Percentiles rank a stretch among this genome's conserved stretches.
Evolutionary conservation across 495 filamentous ascomycete species (phyloP).

Genomic region (Penicillium egyptiacum): DNA sequence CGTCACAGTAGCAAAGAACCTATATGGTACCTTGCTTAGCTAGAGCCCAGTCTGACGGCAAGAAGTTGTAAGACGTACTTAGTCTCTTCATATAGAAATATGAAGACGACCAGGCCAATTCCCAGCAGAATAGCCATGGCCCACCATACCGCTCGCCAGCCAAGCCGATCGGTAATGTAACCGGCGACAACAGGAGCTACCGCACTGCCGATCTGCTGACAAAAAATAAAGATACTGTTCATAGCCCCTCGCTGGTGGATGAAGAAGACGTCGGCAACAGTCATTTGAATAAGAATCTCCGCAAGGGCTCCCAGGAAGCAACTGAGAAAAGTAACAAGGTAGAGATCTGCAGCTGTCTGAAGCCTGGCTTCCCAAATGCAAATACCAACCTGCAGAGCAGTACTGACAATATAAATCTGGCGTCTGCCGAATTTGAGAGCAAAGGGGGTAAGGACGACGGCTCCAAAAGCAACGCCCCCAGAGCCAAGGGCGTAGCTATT

Average conservation of each 20-base stretch:
- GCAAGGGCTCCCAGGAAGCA: conserved; percentile 24
- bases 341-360: conserved; percentile 27
- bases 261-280: conserved; percentile 44
- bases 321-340: conserved; percentile 10
- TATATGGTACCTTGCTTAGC: no score
- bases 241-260: conserved; percentile 41
- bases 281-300: conserved; percentile 43
- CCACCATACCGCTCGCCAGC: conserved; percentile 49
- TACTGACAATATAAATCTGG: conserved; percentile 38
- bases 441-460: conserved; percentile 38
- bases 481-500: conserved; percentile 3
- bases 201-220: conserved; percentile 26
- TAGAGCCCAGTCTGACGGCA: no score
- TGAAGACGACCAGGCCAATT: conserved; percentile 28
- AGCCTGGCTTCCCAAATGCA: conserved; percentile 29
- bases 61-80: conserved; percentile 31
- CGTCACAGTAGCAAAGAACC: no score
- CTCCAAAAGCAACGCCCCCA: conserved; percentile 35
- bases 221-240: conserved; percentile 41
- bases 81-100: conserved; percentile 41
- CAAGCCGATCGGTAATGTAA: conserved; percentile 33
- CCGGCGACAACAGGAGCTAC: conserved; percentile 41
- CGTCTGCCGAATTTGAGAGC: conserved; percentile 42
- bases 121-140: conserved; percentile 41
- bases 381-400: conserved; percentile 29